Percentiles rank a stretch among this genome's conserved stretches.
Evolutionary conservation across 257 asterid genomes (phyloP).

Genomic region (Craterostigma plantagineum): DNA sequence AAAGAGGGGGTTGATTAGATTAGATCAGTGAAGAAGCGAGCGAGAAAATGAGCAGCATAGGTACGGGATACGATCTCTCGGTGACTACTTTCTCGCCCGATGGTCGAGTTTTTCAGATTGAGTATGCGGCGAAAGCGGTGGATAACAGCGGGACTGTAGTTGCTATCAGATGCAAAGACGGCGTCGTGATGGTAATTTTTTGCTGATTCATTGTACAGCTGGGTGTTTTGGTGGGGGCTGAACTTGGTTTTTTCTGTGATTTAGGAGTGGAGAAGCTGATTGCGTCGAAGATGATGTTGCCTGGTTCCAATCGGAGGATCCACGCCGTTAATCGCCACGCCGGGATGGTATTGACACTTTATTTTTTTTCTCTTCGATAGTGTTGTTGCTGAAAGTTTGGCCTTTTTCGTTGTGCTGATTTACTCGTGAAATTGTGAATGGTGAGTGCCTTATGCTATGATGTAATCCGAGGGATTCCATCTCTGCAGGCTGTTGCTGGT

Average conservation of each 20-base stretch:
- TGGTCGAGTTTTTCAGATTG: constrained; percentile 96
- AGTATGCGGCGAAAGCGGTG: constrained; percentile 88
- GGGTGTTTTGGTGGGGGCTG: constrained; percentile 3
- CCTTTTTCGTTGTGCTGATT: background rate
- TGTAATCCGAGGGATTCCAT: no score
- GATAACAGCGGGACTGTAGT: constrained; percentile 90
- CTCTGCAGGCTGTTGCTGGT: constrained; percentile 70
- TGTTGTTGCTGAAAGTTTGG: background rate
- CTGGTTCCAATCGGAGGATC: constrained; percentile 78
- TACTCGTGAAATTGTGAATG: no score
- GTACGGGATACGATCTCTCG: constrained; percentile 87
- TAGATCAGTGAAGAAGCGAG: background rate
- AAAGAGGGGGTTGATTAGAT: no score
- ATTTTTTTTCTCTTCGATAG: background rate
- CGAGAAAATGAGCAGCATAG: constrained; percentile 68
- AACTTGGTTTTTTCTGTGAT: background rate
- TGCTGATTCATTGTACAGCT: background rate
- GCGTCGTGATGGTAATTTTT: constrained; percentile 47
- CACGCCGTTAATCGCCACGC: constrained; percentile 84
- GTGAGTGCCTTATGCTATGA: no score
- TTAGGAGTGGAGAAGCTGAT: constrained; percentile 85
- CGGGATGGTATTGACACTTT: constrained; percentile 60
- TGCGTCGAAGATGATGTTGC: constrained; percentile 82
- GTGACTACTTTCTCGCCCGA: constrained; percentile 96
- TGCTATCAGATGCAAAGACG: constrained; percentile 87